Evolutionary conservation across 2,329 filamentous ascomycete genomes (phyloP), one percentile per base, ranked within the genome.

Genomic region (Peltaster fructicola): DNA sequence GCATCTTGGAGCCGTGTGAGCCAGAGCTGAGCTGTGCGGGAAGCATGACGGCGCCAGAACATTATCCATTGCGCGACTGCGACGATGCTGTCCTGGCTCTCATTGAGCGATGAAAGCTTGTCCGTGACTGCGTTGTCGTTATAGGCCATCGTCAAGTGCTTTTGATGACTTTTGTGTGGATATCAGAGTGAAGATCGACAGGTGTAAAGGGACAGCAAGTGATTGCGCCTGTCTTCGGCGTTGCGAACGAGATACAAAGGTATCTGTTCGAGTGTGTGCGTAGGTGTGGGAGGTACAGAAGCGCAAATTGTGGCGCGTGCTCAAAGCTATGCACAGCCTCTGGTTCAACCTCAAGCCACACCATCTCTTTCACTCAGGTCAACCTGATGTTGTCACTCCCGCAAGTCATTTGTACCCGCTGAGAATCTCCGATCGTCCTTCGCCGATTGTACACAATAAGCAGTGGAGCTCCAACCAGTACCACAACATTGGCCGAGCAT

Each of bases 61-160:
- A 98, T 90, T 33, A 98, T 88, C 90, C 90, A 98, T 71, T 95
- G 85, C 30, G 88, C 82, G 34, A 91, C 84, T 17, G 80, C 85
- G 32, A 91, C 71, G 45, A 98, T 95, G 54, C 82, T 90, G 50
- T 98, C 88, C 51, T 98, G 85, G 7, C 82, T 91, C 56, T 98
- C 90, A 53, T 92, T 93, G 34, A 98, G 68, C 20, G 82, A 80
- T 15, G 84, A 90, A 26, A 98, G 73, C 59, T 93, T 93, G 26
- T 85, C 81, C 50, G 84, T 71, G 28, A 98, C 82, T 22, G 82
- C 79, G 57, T 98, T 88, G 54, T 95, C 84, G 38, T 77, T 88
- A 57, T 92, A 95, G 22, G 88, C 74, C 85, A 98, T 93, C n/a
- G n/a, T n/a, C 32, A n/a, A n/a, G 15, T 31, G 20, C 20, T 8